phyloP scores from a whole-genome alignment of 2,329 filamentous ascomycete genomes.

The Clarireedia hainanense region DNA sequence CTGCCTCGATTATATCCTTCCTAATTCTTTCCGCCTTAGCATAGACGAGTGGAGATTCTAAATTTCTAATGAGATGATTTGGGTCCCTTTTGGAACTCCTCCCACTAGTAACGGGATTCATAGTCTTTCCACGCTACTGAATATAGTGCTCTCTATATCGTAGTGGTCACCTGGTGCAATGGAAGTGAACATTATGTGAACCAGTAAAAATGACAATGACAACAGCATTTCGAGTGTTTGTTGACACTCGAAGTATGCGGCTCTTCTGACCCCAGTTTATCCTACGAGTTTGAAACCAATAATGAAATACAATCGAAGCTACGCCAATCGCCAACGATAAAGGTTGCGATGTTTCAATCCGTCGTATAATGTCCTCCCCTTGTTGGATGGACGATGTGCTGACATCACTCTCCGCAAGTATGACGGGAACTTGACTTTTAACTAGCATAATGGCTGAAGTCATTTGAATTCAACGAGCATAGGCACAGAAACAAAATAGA shows the following conservation, averaged over 20 bases:
- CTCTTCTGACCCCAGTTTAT: background rate
- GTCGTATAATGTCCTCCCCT: background rate
- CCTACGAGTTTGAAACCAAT: background rate
- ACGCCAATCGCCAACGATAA: constrained; percentile 4
- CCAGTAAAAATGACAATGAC: background rate
- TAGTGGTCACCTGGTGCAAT: background rate
- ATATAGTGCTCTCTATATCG: background rate
- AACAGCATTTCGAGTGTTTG: background rate
- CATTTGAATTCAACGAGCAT: constrained; percentile 59
- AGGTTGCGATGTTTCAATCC: background rate
- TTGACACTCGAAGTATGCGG: background rate
- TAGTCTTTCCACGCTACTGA: background rate
- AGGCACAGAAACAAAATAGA: constrained; percentile 59
- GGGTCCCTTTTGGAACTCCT: background rate
- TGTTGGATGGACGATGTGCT: background rate
- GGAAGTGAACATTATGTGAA: background rate
- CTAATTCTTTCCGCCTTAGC: constrained; percentile 1
- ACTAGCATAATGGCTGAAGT: constrained; percentile 59
- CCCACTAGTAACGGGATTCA: background rate
- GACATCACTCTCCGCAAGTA: constrained; percentile 37
- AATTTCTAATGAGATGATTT: background rate
- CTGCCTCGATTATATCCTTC: background rate
- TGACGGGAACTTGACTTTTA: constrained; percentile 51
- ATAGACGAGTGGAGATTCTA: background rate
- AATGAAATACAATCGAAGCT: background rate